phyloP scores from a whole-genome alignment of 306 rosid species.

The Quillaja saponaria region DNA sequence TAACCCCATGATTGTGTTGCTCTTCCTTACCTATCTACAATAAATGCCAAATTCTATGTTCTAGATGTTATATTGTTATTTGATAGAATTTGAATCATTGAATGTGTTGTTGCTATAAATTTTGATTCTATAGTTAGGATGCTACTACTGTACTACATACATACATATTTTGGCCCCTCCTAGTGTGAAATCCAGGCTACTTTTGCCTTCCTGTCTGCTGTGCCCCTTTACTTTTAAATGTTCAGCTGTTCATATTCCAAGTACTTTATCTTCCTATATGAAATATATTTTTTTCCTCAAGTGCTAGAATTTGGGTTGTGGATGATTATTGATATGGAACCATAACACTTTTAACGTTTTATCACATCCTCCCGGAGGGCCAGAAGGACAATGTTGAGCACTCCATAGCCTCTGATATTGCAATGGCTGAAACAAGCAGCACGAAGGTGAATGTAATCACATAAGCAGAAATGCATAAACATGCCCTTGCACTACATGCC shows the following conservation, averaged over 20 bases:
- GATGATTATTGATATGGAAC: neutral
- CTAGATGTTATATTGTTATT: no score
- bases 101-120: no score
- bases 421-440: slow-evolving; percentile 48
- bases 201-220: neutral
- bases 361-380: slow-evolving; percentile 34
- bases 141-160: no score
- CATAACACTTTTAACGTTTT: slow-evolving; percentile 17
- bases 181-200: no score
- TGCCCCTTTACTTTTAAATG: neutral
- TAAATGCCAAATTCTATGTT: no score
- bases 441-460: slow-evolving; percentile 53
- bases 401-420: slow-evolving; percentile 42
- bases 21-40: no score
- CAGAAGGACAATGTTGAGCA: slow-evolving; percentile 57
- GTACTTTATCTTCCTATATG: neutral
- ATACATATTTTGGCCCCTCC: no score
- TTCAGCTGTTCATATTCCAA: no score
- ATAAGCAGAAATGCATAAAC: slow-evolving; percentile 6
- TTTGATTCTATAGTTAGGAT: no score
- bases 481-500: neutral
- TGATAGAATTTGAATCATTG: no score
- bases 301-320: neutral
- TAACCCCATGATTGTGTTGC: no score
- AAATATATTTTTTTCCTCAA: slow-evolving; percentile 6